Evolutionary conservation across 2,329 filamentous ascomycete species (phyloP).

Genomic region (Elsinoe batatas): DNA sequence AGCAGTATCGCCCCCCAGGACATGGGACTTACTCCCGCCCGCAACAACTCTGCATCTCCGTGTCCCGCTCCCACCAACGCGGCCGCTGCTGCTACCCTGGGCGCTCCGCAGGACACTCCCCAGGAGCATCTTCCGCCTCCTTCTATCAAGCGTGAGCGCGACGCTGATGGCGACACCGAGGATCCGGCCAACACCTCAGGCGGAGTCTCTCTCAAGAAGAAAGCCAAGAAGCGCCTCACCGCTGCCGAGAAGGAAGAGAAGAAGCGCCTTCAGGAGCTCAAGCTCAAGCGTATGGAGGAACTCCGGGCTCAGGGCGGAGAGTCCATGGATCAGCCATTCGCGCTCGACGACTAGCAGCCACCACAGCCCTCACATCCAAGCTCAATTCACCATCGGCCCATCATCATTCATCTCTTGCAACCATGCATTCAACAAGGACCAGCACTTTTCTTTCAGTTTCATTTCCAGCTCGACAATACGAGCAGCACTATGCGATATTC

Average conservation of each 20-base stretch:
- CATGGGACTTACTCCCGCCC: neutral
- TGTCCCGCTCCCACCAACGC: neutral
- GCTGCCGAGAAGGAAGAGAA: neutral
- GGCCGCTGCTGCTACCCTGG: neutral
- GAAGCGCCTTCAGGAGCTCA: neutral
- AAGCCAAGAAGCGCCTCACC: neutral
- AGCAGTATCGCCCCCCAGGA: neutral
- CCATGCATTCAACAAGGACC: neutral
- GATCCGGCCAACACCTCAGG: neutral
- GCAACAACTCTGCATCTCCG: neutral
- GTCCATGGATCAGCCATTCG: neutral
- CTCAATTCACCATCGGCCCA: neutral
- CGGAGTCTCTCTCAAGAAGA: neutral
- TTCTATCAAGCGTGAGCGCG: conserved; percentile 1
- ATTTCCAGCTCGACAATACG: neutral
- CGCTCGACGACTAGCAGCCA: neutral
- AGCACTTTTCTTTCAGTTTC: neutral
- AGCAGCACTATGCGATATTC: too few relatives aligned
- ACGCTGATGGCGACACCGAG: neutral
- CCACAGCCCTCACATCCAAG: neutral
- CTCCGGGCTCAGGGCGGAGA: neutral
- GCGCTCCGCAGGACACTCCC: neutral
- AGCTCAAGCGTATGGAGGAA: neutral
- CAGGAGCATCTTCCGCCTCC: neutral
- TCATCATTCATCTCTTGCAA: neutral